A percentile compares a stretch with the other conserved stretches of the same genome.
Conservation (phyloP, 129 eudicot genomes). For the carrot (Daucus carota) region DNA sequence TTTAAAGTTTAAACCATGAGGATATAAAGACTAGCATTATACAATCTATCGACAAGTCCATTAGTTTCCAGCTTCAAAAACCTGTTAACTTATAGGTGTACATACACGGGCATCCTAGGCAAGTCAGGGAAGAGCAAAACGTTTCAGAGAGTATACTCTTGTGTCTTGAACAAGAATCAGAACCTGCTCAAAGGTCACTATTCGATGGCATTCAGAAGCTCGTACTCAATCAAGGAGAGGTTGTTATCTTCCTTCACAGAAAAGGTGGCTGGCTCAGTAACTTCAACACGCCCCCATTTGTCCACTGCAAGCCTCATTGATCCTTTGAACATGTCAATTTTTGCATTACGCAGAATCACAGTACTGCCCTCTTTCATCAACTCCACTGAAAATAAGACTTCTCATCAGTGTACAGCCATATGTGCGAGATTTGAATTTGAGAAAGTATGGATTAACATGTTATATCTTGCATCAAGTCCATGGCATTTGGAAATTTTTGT, state of each 20-base stretch:
- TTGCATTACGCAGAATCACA: constrained; percentile 48
- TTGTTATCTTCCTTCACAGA: constrained; percentile 56
- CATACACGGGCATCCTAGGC: neutral
- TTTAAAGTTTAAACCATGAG: neutral
- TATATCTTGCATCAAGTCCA: neutral
- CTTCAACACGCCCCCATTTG: constrained; percentile 62
- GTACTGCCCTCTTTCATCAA: constrained; percentile 54
- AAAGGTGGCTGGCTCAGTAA: constrained; percentile 39
- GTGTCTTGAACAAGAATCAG: neutral
- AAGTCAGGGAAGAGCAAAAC: neutral
- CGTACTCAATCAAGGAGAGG: constrained; percentile 63
- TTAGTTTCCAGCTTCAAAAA: neutral
- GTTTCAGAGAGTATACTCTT: neutral
- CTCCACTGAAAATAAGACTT: constrained; percentile 34
- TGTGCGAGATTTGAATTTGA: neutral
- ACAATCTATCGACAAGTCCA: neutral
- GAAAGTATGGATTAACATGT: neutral
- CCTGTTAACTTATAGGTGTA: neutral
- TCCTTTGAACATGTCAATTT: constrained; percentile 61
- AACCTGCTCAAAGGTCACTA: constrained; percentile 9
- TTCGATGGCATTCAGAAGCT: constrained; percentile 37
- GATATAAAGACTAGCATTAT: neutral
- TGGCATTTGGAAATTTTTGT: neutral
- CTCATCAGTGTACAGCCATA: constrained; percentile 7
- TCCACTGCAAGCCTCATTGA: constrained; percentile 81